phyloP scores from a whole-genome alignment of 345 rosid genomes.

The Fremontodendron californicum region DNA sequence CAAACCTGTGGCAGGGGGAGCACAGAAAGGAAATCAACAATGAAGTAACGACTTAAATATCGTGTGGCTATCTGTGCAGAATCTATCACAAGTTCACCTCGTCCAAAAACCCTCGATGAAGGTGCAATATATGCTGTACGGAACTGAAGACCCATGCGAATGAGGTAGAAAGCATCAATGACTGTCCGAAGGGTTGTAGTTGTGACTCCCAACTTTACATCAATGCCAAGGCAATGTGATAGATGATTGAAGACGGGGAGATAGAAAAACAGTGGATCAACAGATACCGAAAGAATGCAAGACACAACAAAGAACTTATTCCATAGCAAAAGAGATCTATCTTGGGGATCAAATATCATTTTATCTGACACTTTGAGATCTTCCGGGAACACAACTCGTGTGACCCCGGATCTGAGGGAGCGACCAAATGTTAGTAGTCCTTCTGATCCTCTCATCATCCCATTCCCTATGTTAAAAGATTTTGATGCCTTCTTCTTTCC shows the following conservation, averaged over 20 bases:
- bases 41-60: slow-evolving; percentile 60
- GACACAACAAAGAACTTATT: slow-evolving; percentile 70
- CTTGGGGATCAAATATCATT: slow-evolving; percentile 74
- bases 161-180: slow-evolving; percentile 57
- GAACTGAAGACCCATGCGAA: slow-evolving; percentile 73
- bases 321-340: slow-evolving; percentile 71
- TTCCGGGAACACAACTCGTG: slow-evolving; percentile 69
- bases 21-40: slow-evolving; percentile 68
- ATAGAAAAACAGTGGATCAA: slow-evolving; percentile 80
- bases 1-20: slow-evolving; percentile 84
- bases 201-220: slow-evolving; percentile 50
- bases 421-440: slow-evolving; percentile 56
- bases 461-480: slow-evolving; percentile 55
- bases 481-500: slow-evolving; percentile 42
- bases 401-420: slow-evolving; percentile 44
- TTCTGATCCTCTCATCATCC: slow-evolving; percentile 53
- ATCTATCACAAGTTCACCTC: slow-evolving; percentile 93
- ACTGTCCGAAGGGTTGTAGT: slow-evolving; percentile 54
- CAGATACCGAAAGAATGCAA: slow-evolving; percentile 67
- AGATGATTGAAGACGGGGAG: slow-evolving; percentile 60
- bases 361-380: slow-evolving; percentile 70
- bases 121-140: slow-evolving; percentile 84
- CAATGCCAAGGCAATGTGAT: slow-evolving; percentile 55
- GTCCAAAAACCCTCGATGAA: slow-evolving; percentile 86
- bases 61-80: slow-evolving; percentile 67